Base-by-base conservation (phyloP, 495 filamentous ascomycete species). In the Neurospora sp. region DNA sequence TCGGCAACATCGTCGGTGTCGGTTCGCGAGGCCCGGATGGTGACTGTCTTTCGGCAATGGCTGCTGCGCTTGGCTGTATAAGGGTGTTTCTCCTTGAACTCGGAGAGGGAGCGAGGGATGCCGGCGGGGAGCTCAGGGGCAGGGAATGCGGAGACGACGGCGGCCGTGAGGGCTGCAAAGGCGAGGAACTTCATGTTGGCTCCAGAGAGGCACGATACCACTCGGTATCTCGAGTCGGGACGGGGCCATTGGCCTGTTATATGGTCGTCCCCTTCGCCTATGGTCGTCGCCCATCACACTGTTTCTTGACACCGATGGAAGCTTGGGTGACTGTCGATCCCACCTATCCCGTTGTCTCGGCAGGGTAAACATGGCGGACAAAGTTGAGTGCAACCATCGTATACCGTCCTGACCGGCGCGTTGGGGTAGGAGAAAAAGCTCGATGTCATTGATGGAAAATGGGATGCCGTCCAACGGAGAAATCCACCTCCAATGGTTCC, bases 1-100 rank as follows among this genome's bases (percentile, higher is more conserved):
- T 77, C 77, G 4, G 87, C 83, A 39, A 89, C 75, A 78, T 89
- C 87, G 39, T 89, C 87, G 0, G 78, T 82, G 68, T 87, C 86
- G 71, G 82, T 84, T 42, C 73, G 79, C 10, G 87, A 89, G 16
- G 85, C 70, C 9, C 85, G 82, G 70, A 89, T 86, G 4, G 81
- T 83, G 31, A 87, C 73, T 4, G 83, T 83, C 38, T 80, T 81
- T 20, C 86, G 84, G 35, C 80, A 45, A 40, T 35, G 27, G 18
- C 4, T 61, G 3, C 65, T 14, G 14, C 70, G 39, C 31, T 72
- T 72, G 1, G n/a, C 61, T 39, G 37, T 39, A 70, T 79, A 77
- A 14, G 79, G 79, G 39, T 81, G 79, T 68, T 76, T 80, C 42
- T 70, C 70, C 41, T 78, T 59, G 74, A 81, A 81, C 40, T 81